Evolutionary conservation across 2,329 filamentous ascomycete genomes (phyloP).

Genomic region (Periconia sp.): DNA sequence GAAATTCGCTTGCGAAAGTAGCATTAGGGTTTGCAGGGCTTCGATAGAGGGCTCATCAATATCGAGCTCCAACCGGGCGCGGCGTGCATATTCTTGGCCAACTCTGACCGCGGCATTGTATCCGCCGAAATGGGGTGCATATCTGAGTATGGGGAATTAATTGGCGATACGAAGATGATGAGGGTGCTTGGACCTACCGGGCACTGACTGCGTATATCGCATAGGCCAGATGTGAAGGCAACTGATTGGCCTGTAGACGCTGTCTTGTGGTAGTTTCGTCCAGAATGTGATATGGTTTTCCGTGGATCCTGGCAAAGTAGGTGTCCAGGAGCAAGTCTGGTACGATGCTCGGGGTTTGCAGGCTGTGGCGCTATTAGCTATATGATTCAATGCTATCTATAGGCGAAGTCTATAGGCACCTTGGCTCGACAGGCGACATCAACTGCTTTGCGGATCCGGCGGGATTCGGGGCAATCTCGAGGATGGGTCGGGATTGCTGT

Average conservation of each 20-base stretch:
- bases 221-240: slow-evolving; percentile 59
- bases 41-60: slow-evolving; percentile 83
- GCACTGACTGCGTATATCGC: slow-evolving; percentile 59
- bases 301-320: slow-evolving; percentile 80
- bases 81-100: slow-evolving; percentile 75
- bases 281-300: slow-evolving; percentile 80
- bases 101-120: slow-evolving; percentile 71
- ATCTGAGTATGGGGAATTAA: slow-evolving; percentile 56
- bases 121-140: slow-evolving; percentile 70
- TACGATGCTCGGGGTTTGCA: slow-evolving; percentile 55
- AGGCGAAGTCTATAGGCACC: slow-evolving; percentile 28
- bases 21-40: slow-evolving; percentile 74
- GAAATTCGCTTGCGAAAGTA: slow-evolving; percentile 77
- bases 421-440: slow-evolving; percentile 47
- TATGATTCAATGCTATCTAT: slow-evolving; percentile 19
- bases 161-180: slow-evolving; percentile 47
- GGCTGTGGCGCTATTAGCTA: slow-evolving; percentile 25
- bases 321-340: slow-evolving; percentile 73
- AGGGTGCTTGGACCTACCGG: slow-evolving; percentile 39
- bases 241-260: slow-evolving; percentile 70
- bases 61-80: slow-evolving; percentile 73
- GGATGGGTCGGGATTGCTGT: slow-evolving; percentile 26
- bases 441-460: slow-evolving; percentile 31
- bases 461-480: slow-evolving; percentile 33
- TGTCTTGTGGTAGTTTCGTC: slow-evolving; percentile 79